Evolutionary conservation across 495 filamentous ascomycete species (phyloP), one percentile per base, ranked within the genome.

Genomic region (Annulohypoxylon nitens): DNA sequence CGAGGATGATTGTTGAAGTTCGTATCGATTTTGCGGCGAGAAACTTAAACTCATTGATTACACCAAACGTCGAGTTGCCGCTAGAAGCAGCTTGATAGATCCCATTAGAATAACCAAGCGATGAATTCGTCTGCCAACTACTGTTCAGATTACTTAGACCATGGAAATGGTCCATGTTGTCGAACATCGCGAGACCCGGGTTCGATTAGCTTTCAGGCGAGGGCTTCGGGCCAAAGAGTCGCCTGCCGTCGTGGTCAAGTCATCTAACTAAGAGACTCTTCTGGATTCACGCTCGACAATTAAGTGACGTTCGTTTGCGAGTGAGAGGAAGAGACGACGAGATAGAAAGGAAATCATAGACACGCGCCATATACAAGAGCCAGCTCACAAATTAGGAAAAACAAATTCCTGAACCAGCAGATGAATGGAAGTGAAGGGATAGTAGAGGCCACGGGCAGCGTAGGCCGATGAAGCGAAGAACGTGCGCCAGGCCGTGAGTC

Each of bases 1-100:
- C 81, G 36, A 86, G 79, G 41, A 85, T 84, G 61, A 85, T 83
- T 41, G 82, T 85, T 37, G 83, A 85, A 8, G 81, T 84, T 57
- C 84, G 78, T 75, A 85, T 82, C 36, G 83, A 85, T 65, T 75
- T 83, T 64, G 81, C 82, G 64, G 82, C 79, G 11, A 79, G 76
- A 67, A 85, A 84, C 47, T 77, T 77, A 69, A 85, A 74, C 25
- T 83, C 75, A 70, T 82, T 83, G 69, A 81, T 76, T 51, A 85
- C 69, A 41, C 70, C 62, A 20, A 78, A 69, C 16, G 75, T 76
- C 33, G 72, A 72, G 73, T 79, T 85, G 58, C 60, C 64, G 33
- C 41, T 74, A 60, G 57, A 78, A 37, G 79, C 78, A 61, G 81
- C 66, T 74, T 83, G 79, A 70, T 78, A 81, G 54, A 79, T 48